phyloP scores from a whole-genome alignment of 257 asterid species.

The Marsdenia floribunda region DNA sequence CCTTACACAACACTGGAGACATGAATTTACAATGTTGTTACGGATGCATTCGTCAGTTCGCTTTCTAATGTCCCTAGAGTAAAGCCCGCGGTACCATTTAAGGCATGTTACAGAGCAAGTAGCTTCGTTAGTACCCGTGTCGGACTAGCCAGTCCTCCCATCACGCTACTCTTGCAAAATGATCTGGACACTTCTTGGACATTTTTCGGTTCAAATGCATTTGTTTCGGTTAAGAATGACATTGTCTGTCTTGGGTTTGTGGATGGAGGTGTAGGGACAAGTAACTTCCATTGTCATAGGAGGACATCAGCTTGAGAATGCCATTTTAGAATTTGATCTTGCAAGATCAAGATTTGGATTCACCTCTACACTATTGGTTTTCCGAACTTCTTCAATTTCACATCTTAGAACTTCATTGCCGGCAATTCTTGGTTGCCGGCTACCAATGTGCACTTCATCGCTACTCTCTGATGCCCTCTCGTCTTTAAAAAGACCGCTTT shows the following conservation, averaged over 20 bases:
- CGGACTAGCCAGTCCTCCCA: slow-evolving; percentile 12
- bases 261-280: slow-evolving; percentile 5
- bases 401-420: no score
- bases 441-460: no score
- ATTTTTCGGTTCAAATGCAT: slow-evolving; percentile 14
- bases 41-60: slow-evolving; percentile 12
- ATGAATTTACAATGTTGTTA: slow-evolving; percentile 17
- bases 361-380: slow-evolving; percentile 2
- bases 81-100: slow-evolving; percentile 10
- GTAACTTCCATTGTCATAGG: slow-evolving; percentile 21
- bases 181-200: background rate
- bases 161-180: slow-evolving; percentile 4
- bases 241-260: slow-evolving; percentile 15
- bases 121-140: background rate
- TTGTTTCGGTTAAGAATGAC: slow-evolving; percentile 8
- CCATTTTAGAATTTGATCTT: slow-evolving; percentile 15
- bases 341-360: slow-evolving; percentile 12
- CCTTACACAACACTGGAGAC: slow-evolving; percentile 16
- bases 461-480: no score
- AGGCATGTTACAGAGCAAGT: slow-evolving; percentile 6
- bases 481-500: no score
- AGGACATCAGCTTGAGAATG: slow-evolving; percentile 18
- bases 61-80: background rate
- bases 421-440: no score
- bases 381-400: slow-evolving; percentile 12